Base-by-base conservation (phyloP, 306 rosid species). In the Gillenia trifoliata region DNA sequence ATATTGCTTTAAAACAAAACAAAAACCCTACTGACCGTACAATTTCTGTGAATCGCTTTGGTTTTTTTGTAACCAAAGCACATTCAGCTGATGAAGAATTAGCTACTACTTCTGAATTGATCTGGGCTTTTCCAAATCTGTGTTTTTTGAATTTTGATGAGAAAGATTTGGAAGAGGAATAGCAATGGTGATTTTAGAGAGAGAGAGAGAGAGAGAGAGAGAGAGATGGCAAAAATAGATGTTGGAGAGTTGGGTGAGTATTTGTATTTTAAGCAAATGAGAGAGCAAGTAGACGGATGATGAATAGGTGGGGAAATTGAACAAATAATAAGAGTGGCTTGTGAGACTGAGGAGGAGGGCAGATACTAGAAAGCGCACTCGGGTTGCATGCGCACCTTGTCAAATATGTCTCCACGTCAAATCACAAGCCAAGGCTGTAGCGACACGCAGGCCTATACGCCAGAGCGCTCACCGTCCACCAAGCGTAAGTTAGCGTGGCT, bases 261-360 rank as follows among this genome's bases (percentile, higher is more conserved):
- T 80, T 82, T 79, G 74, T 85, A 62, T 80, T 82, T 79, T 83
- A 75, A 69, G 88, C 79, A 1, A 61, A 25, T 40, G 31, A 62
- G 63, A 70, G 41, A 60, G 64, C 30, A n/a, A 70, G 70, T 57
- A 69, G 80, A 26, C 62, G 64, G 64, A 12, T 33, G 52, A 72
- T 72, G 77, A 83, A 79, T 41, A 38, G 47, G 83, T 23, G 72
- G 82, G 86, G 72, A 79, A 74, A 26, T 29, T 16, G 64, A 60
- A 60, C 8, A 10, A 55, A 8, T 22, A 30, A 33, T 33, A 65
- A 66, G 40, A n/a, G 26, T 23, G 13, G 41, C 9, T 26, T 59
- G 9, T 28, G 19, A 22, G 2, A 1, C 3, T 6, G 36, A 15
- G 22, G 15, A 16, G 15, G 23, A 16, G 7, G 1, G 8, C 0